Percentiles rank a stretch among this genome's conserved stretches.
phyloP scores from a whole-genome alignment of 116 monocot species.

The Posidonia oceanica region DNA sequence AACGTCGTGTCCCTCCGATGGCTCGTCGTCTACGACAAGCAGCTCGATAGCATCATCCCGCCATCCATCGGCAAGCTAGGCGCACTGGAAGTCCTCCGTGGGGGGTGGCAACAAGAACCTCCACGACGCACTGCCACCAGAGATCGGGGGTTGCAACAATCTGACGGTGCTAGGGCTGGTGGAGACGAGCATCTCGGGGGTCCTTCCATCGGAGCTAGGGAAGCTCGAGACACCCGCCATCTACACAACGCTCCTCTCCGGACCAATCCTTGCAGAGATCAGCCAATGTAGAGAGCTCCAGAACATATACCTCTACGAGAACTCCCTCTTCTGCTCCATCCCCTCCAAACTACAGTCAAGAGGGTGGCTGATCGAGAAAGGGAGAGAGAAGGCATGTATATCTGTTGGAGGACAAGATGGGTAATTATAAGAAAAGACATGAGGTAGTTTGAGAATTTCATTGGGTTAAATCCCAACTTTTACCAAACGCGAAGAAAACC shows the following conservation, averaged over 20 bases:
- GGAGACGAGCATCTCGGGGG: constrained; percentile 72
- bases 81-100: constrained; percentile 45
- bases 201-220: constrained; percentile 44
- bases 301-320: constrained; percentile 79
- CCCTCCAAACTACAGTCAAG: too few relatives aligned
- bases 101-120: constrained; percentile 80
- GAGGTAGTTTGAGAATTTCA: too few relatives aligned
- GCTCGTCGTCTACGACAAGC: constrained; percentile 70
- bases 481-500: too few relatives aligned
- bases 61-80: constrained; percentile 32
- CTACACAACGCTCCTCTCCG: constrained; percentile 74
- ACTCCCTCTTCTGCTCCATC: constrained; percentile 56
- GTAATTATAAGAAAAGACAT: too few relatives aligned
- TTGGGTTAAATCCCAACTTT: too few relatives aligned
- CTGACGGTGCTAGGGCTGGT: constrained; percentile 63
- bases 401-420: too few relatives aligned
- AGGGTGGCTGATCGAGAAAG: too few relatives aligned
- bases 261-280: constrained; percentile 65
- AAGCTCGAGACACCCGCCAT: constrained; percentile 57
- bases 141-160: constrained; percentile 66
- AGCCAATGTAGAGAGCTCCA: constrained; percentile 46
- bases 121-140: constrained; percentile 39
- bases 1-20: constrained; percentile 29
- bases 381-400: too few relatives aligned
- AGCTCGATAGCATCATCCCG: constrained; percentile 54